phyloP scores from a whole-genome alignment of 2,329 filamentous ascomycete genomes.

The Chaetomiaceae sp. region DNA sequence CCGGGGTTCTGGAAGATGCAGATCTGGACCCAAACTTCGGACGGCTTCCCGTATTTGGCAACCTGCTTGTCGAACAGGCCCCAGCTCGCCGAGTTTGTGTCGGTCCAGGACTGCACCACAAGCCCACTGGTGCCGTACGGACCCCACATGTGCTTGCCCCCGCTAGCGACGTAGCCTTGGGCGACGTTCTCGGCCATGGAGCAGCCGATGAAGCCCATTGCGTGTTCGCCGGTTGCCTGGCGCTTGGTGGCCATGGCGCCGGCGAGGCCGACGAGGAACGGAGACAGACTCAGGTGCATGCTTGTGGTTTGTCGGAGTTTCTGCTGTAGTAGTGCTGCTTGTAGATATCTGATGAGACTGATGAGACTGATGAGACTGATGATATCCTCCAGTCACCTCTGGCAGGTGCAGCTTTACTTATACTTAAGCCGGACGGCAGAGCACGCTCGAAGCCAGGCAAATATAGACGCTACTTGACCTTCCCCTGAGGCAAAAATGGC shows the following conservation, averaged over 20 bases:
- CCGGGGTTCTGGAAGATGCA: constrained; percentile 31
- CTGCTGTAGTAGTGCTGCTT: too few relatives aligned
- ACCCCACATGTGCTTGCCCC: constrained; percentile 28
- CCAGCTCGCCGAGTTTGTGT: constrained; percentile 26
- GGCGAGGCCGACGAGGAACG: background rate
- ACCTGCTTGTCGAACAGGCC: constrained; percentile 24
- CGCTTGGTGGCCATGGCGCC: background rate
- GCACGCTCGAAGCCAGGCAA: too few relatives aligned
- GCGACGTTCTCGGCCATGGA: constrained; percentile 31
- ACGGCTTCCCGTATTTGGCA: background rate
- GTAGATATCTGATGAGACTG: too few relatives aligned
- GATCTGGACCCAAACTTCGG: constrained; percentile 25
- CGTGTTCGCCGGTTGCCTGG: constrained; percentile 3
- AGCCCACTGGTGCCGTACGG: constrained; percentile 28
- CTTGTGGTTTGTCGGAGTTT: background rate
- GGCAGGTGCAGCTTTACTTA: too few relatives aligned
- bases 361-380: too few relatives aligned
- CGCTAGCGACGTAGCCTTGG: constrained; percentile 27
- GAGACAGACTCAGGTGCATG: background rate
- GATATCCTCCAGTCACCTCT: too few relatives aligned
- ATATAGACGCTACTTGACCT: too few relatives aligned
- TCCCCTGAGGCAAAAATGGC: too few relatives aligned
- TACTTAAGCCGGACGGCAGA: too few relatives aligned
- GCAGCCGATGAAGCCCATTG: constrained; percentile 31
- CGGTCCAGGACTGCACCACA: constrained; percentile 30